Percentiles rank a stretch among this genome's conserved stretches.
phyloP scores from a whole-genome alignment of 2,329 filamentous ascomycete species.

The Verticillium alfalfae region DNA sequence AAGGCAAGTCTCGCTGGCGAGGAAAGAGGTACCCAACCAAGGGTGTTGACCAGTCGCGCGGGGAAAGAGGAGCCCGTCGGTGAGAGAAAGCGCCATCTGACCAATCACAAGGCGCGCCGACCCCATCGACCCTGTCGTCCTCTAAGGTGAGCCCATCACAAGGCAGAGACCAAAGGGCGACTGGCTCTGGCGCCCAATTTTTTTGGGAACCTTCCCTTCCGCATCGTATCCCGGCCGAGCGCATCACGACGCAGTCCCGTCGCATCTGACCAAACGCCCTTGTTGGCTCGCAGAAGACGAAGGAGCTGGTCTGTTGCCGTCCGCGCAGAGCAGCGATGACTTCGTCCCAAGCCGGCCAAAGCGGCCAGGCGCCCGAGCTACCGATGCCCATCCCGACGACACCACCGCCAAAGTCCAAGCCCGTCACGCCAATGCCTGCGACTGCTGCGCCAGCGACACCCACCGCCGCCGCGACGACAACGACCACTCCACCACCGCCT shows the following conservation, averaged over 20 bases:
- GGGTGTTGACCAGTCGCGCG: conserved; percentile 4
- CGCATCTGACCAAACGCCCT: conserved; percentile 10
- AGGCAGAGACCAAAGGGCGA: conserved; percentile 4
- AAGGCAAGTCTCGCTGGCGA: not conserved
- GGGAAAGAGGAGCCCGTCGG: conserved; percentile 9
- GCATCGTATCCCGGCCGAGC: not conserved
- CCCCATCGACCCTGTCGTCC: conserved; percentile 7
- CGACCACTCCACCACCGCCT: conserved; percentile 6
- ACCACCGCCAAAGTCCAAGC: conserved; percentile 9
- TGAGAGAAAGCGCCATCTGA: conserved; percentile 1
- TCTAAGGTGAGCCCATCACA: conserved; percentile 5
- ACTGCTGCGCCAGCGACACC: conserved; percentile 5
- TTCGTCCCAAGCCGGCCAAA: conserved; percentile 46
- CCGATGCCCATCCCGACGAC: conserved; percentile 15
- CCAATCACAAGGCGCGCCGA: not conserved
- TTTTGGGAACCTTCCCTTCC: conserved; percentile 10
- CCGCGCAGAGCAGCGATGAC: conserved; percentile 48
- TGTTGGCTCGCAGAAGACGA: conserved; percentile 32
- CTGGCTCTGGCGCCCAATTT: conserved; percentile 9
- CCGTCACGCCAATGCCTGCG: not conserved
- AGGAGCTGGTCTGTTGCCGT: conserved; percentile 43
- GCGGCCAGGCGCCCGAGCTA: conserved; percentile 17
- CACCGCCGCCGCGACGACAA: not conserved
- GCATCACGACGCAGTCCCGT: conserved; percentile 2
- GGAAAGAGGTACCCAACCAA: not conserved